These are phyloP conservation scores for Wallemia mellicola DNA, from an alignment of 1,284 basidiomycete species.

Conservation along the genomic window DNA sequence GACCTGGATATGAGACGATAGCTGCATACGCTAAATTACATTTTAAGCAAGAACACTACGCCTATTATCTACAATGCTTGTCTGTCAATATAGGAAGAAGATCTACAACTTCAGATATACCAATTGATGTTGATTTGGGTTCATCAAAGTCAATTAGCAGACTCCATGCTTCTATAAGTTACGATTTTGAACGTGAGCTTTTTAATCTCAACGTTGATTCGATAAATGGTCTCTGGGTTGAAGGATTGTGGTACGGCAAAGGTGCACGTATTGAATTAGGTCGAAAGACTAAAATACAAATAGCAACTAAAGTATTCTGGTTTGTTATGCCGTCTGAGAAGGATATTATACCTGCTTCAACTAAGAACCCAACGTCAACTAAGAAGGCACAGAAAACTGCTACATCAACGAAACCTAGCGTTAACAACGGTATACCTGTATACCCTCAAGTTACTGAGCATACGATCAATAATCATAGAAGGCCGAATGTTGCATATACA, in stretches of 20 bases:
- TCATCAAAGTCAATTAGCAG: constrained; percentile 88
- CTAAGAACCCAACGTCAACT: background rate
- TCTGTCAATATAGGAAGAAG: constrained; percentile 35
- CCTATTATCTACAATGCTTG: constrained; percentile 55
- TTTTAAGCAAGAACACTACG: constrained; percentile 53
- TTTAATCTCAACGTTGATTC: constrained; percentile 78
- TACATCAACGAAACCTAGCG: background rate
- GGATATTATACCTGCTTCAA: background rate
- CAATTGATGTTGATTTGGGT: constrained; percentile 82
- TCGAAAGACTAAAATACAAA: constrained; percentile 81
- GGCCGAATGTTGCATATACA: background rate
- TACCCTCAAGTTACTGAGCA: background rate
- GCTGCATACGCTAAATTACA: constrained; percentile 63
- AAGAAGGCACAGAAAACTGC: background rate
- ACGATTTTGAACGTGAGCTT: constrained; percentile 51
- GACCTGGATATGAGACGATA: constrained; percentile 20
- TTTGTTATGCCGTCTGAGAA: constrained; percentile 36
- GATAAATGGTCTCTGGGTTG: constrained; percentile 89
- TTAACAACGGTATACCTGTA: background rate
- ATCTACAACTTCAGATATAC: constrained; percentile 13
- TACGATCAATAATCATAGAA: background rate
- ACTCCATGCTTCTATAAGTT: constrained; percentile 81
- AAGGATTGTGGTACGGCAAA: constrained; percentile 73
- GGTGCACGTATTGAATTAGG: constrained; percentile 52
- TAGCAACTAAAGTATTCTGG: constrained; percentile 87